These are phyloP conservation scores for Mucor circinelloides DNA, from an alignment of 371 early-diverging fungal genomes.

Conservation along the genomic window DNA sequence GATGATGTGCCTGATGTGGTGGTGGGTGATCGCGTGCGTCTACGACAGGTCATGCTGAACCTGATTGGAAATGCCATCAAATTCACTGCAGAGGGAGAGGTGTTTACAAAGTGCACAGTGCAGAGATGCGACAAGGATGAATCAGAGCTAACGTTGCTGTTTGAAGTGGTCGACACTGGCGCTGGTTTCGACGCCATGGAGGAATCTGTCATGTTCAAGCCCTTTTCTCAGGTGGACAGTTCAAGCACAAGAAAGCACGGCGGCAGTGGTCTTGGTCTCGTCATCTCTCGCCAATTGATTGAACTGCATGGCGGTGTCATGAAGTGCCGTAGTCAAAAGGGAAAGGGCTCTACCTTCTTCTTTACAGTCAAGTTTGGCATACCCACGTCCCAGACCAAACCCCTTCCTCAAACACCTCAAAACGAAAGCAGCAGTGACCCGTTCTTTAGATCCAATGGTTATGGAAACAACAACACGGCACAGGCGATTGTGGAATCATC, in stretches of 20 bases:
- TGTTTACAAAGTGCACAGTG: slow-evolving; percentile 62
- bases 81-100: slow-evolving; percentile 64
- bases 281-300: slow-evolving; percentile 62
- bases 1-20: slow-evolving; percentile 62
- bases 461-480: slow-evolving; percentile 16
- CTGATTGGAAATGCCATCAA: slow-evolving; percentile 71
- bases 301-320: slow-evolving; percentile 67
- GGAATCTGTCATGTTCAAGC: slow-evolving; percentile 70
- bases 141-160: slow-evolving; percentile 48
- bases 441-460: slow-evolving; percentile 48
- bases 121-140: slow-evolving; percentile 29
- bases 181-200: slow-evolving; percentile 64
- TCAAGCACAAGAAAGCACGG: slow-evolving; percentile 72
- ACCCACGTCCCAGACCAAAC: slow-evolving; percentile 48
- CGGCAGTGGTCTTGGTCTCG: slow-evolving; percentile 67
- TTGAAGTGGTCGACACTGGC: slow-evolving; percentile 70
- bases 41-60: slow-evolving; percentile 62
- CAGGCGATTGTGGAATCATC: neutral
- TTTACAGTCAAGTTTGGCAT: slow-evolving; percentile 61
- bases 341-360: slow-evolving; percentile 63
- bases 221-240: slow-evolving; percentile 68
- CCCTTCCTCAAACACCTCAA: slow-evolving; percentile 60
- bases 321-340: slow-evolving; percentile 60
- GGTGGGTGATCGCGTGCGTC: slow-evolving; percentile 59
- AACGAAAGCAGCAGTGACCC: slow-evolving; percentile 48